Evolutionary conservation across 371 early-diverging fungal species (phyloP).

Genomic region (Mucor circinelloides): DNA sequence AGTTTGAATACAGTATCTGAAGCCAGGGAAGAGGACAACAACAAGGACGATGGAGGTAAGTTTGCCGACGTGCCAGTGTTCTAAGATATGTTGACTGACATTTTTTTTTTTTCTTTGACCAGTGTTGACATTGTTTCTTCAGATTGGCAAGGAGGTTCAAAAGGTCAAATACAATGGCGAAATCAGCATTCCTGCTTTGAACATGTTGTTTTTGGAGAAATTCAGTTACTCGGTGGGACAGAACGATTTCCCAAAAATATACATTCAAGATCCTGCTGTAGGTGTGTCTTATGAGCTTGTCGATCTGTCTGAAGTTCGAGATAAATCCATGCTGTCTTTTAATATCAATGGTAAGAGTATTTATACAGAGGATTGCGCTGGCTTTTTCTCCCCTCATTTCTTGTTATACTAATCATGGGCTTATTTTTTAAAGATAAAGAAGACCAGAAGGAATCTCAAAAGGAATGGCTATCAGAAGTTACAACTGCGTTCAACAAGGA

Average conservation of each 20-base stretch:
- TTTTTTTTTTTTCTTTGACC: not conserved
- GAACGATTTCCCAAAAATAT: conserved; percentile 67
- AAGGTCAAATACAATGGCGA: conserved; percentile 61
- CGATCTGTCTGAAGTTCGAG: conserved; percentile 61
- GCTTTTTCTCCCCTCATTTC: not conserved
- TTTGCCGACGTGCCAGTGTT: not conserved
- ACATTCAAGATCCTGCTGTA: conserved; percentile 64
- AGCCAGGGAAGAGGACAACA: conserved; percentile 12
- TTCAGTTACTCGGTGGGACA: conserved; percentile 65
- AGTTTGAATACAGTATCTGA: conserved; percentile 22
- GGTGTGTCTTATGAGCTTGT: conserved; percentile 73
- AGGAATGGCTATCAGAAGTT: conserved; percentile 34
- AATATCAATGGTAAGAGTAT: conserved; percentile 62
- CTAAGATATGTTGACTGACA: not conserved
- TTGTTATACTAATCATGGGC: not conserved
- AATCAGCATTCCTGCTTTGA: conserved; percentile 59
- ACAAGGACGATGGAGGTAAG: conserved; percentile 5
- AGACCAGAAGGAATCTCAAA: conserved; percentile 22
- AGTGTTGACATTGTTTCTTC: conserved; percentile 52
- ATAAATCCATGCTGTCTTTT: conserved; percentile 65
- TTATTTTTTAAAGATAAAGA: conserved; percentile 9
- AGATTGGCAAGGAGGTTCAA: conserved; percentile 64
- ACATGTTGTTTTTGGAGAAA: conserved; percentile 69
- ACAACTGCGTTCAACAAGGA: conserved; percentile 38
- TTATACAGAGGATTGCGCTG: too few relatives aligned